Evolutionary conservation across 177 flowering plant genomes (phyloP).

Genomic region (Vitis hybrid): DNA sequence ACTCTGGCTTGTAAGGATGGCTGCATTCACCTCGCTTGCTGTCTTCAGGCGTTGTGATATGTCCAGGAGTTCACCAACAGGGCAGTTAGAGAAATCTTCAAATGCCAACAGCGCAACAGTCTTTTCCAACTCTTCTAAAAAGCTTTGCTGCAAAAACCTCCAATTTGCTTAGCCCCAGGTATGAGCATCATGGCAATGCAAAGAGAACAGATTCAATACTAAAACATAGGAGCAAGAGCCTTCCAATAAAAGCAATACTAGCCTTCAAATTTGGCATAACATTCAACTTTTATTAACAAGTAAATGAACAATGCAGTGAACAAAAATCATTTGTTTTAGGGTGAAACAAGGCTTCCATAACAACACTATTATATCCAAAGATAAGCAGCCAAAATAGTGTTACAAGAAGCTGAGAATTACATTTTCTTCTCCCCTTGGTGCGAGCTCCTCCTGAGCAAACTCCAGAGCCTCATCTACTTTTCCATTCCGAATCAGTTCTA

Average conservation of each 20-base stretch:
- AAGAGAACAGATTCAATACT: background rate
- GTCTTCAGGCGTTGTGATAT: constrained; percentile 90
- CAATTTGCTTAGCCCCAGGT: constrained; percentile 3
- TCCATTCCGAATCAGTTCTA: constrained; percentile 88
- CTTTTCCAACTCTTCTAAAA: constrained; percentile 90
- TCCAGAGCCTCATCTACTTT: constrained; percentile 90
- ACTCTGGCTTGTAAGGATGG: constrained; percentile 96
- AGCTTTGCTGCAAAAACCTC: constrained; percentile 64
- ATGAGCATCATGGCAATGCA: background rate
- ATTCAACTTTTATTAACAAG: background rate
- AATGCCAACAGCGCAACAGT: constrained; percentile 89
- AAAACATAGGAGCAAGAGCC: background rate
- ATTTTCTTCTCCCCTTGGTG: constrained; percentile 98
- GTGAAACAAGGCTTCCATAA: background rate
- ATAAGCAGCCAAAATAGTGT: constrained; percentile 1
- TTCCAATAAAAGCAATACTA: background rate
- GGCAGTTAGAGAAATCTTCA: constrained; percentile 85
- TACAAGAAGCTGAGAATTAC: constrained; percentile 33
- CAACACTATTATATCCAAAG: background rate
- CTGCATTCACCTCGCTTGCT: constrained; percentile 96
- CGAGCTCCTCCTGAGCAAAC: constrained; percentile 99
- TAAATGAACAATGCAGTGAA: background rate
- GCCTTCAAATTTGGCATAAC: background rate
- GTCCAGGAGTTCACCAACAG: constrained; percentile 87
- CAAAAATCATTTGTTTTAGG: background rate